These are phyloP conservation scores for Pestalotiopsis sp. DNA, from an alignment of 2,329 filamentous ascomycete genomes.

Conservation along the genomic window DNA sequence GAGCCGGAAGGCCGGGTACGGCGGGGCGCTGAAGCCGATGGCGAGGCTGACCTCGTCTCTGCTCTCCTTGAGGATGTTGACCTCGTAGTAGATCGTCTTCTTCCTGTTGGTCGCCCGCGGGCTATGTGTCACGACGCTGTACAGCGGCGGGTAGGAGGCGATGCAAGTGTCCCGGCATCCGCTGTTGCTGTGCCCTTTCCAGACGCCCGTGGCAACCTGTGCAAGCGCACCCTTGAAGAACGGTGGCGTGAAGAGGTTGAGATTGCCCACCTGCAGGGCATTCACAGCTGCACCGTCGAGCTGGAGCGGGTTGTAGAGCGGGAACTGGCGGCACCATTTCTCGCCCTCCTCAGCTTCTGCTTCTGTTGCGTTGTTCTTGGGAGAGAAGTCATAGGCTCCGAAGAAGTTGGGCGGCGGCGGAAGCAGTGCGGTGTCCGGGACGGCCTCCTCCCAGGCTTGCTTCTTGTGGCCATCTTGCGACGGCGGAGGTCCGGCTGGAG, in stretches of 20 bases:
- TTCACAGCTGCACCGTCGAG: slow-evolving; percentile 45
- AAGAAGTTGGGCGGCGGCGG: slow-evolving; percentile 72
- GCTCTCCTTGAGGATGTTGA: slow-evolving; percentile 53
- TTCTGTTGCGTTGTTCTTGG: slow-evolving; percentile 67
- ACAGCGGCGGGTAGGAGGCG: slow-evolving; percentile 68
- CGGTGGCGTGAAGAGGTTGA: slow-evolving; percentile 54
- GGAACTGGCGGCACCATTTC: slow-evolving; percentile 63
- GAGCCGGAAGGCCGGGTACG: slow-evolving; percentile 75
- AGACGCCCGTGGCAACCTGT: slow-evolving; percentile 49
- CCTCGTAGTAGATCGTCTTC: slow-evolving; percentile 71
- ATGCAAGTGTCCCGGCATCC: slow-evolving; percentile 62
- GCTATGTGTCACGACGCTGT: slow-evolving; percentile 59
- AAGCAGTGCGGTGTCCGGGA: slow-evolving; percentile 71
- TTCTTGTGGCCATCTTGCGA: slow-evolving; percentile 21
- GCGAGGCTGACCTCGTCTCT: slow-evolving; percentile 52
- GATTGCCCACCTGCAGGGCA: slow-evolving; percentile 51
- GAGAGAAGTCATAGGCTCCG: slow-evolving; percentile 62
- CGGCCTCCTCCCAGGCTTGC: slow-evolving; percentile 70
- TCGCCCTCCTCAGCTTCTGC: slow-evolving; percentile 65
- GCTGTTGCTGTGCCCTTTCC: slow-evolving; percentile 43
- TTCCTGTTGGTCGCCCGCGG: slow-evolving; percentile 43
- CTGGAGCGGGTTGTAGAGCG: slow-evolving; percentile 54
- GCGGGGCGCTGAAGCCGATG: slow-evolving; percentile 70
- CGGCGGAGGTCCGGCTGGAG: slow-evolving; percentile 38
- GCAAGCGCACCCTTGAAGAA: slow-evolving; percentile 48